phyloP scores from a whole-genome alignment of 1,284 basidiomycete genomes.

The Ganoderma multipileum region DNA sequence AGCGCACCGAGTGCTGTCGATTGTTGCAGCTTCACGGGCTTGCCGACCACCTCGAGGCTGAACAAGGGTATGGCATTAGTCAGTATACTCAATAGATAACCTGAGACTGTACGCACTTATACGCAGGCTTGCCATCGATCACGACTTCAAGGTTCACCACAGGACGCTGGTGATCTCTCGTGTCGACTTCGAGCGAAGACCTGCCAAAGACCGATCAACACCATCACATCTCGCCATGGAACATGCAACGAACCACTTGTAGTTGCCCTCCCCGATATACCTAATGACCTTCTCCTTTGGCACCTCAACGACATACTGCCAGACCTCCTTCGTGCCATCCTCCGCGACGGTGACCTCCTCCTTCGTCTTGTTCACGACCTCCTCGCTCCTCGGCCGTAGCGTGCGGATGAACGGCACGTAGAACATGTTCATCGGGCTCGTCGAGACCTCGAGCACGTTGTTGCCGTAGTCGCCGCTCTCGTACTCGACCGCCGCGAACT shows the following conservation, averaged over 20 bases:
- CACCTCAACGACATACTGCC: conserved; percentile 43
- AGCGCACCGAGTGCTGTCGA: conserved; percentile 56
- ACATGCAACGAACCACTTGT: conserved; percentile 56
- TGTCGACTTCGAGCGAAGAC: conserved; percentile 80
- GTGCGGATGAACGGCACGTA: conserved; percentile 69
- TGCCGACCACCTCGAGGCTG: conserved; percentile 56
- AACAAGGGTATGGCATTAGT: neutral
- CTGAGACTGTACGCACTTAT: conserved; percentile 51
- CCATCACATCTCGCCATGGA: neutral
- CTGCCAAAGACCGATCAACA: conserved; percentile 39
- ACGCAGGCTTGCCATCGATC: conserved; percentile 70
- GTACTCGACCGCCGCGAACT: conserved; percentile 79
- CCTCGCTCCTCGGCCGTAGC: conserved; percentile 51
- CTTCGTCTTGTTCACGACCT: conserved; percentile 45
- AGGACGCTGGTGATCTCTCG: conserved; percentile 61
- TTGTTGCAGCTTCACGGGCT: conserved; percentile 51
- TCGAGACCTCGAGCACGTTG: conserved; percentile 59
- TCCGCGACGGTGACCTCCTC: conserved; percentile 33
- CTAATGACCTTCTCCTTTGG: conserved; percentile 71
- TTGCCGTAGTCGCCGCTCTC: conserved; percentile 47
- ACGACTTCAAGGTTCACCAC: conserved; percentile 63
- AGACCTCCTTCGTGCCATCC: conserved; percentile 28
- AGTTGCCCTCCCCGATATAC: conserved; percentile 68
- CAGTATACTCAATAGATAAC: neutral
- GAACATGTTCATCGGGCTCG: conserved; percentile 78